Evolutionary conservation across 2,329 filamentous ascomycete genomes (phyloP).

Genomic region (Colletotrichum gloeosporioides): DNA sequence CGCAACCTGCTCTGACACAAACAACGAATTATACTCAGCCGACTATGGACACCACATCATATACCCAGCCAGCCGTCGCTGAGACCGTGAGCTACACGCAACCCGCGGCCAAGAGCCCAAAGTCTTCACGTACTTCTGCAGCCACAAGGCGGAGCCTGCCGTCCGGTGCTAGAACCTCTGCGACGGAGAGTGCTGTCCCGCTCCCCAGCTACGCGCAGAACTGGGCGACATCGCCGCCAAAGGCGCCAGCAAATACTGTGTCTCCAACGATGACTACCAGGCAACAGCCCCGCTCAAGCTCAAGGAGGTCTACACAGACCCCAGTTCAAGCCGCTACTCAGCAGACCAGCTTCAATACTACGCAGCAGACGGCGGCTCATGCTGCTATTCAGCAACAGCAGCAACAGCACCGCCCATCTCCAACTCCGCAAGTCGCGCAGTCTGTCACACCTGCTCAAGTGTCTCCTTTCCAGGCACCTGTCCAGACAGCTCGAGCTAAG

Average conservation of each 20-base stretch:
- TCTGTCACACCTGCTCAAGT: conserved; percentile 28
- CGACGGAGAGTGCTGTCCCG: background rate
- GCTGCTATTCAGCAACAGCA: conserved; percentile 26
- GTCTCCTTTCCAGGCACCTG: conserved; percentile 33
- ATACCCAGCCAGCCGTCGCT: background rate
- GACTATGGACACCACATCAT: background rate
- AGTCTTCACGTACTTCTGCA: background rate
- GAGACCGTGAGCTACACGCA: background rate
- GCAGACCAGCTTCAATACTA: background rate
- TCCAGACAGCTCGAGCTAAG: conserved; percentile 28
- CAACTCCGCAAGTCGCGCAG: conserved; percentile 31
- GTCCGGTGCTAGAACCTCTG: background rate
- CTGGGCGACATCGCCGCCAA: conserved; percentile 4
- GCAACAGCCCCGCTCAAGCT: background rate
- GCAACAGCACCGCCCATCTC: conserved; percentile 31
- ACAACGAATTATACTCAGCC: background rate
- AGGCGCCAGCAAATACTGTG: background rate
- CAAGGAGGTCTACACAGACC: background rate
- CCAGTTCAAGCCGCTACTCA: background rate
- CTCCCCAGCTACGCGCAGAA: background rate
- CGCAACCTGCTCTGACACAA: background rate
- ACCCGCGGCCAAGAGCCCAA: background rate
- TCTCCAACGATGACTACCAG: background rate
- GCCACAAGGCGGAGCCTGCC: conserved; percentile 14
- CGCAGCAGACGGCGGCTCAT: conserved; percentile 21